Percentiles rank a stretch among this genome's conserved stretches.
Evolutionary conservation across 805 yeast species (phyloP).

Genomic region (Starmerella riodocensis): DNA sequence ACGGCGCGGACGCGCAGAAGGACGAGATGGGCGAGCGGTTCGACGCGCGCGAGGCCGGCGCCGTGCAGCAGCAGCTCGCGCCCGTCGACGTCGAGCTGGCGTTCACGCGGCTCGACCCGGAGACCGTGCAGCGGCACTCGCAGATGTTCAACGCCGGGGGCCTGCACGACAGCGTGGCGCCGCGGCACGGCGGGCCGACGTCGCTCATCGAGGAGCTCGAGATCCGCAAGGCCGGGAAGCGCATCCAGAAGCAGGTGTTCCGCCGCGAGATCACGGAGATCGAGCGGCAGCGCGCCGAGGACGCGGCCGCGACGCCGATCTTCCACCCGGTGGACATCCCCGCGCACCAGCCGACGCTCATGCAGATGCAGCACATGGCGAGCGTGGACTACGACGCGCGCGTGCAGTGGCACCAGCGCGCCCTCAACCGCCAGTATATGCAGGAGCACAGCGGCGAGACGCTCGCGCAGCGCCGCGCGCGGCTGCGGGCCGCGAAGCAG

Average conservation of each 20-base stretch:
- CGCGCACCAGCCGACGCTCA: constrained; percentile 21
- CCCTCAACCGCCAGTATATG: constrained; percentile 10
- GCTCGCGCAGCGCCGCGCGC: constrained; percentile 24
- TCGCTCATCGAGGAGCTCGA: constrained; percentile 30
- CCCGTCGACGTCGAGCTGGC: constrained; percentile 21
- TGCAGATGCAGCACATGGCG: constrained; percentile 26
- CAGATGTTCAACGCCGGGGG: constrained; percentile 22
- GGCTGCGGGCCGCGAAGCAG: constrained; percentile 19
- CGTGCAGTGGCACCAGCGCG: constrained; percentile 19
- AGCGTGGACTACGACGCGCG: constrained; percentile 23
- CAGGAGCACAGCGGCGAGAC: constrained; percentile 23
- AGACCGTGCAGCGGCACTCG: constrained; percentile 19
- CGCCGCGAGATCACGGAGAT: constrained; percentile 19
- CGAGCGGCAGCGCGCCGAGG: constrained; percentile 17
- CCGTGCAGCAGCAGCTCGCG: constrained; percentile 10
- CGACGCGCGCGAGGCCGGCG: constrained; percentile 8
- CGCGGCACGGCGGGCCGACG: constrained; percentile 20
- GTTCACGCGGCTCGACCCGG: constrained; percentile 24
- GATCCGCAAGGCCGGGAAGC: constrained; percentile 26
- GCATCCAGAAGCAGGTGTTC: constrained; percentile 21
- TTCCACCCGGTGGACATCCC: constrained; percentile 24
- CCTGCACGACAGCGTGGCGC: constrained; percentile 13
- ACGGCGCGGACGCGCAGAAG: constrained; percentile 4
- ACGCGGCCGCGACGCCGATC: background rate
- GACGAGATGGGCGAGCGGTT: constrained; percentile 15